Evolutionary conservation across 179 eudicot genomes (phyloP).

Genomic region (Corrigiola litoralis): DNA sequence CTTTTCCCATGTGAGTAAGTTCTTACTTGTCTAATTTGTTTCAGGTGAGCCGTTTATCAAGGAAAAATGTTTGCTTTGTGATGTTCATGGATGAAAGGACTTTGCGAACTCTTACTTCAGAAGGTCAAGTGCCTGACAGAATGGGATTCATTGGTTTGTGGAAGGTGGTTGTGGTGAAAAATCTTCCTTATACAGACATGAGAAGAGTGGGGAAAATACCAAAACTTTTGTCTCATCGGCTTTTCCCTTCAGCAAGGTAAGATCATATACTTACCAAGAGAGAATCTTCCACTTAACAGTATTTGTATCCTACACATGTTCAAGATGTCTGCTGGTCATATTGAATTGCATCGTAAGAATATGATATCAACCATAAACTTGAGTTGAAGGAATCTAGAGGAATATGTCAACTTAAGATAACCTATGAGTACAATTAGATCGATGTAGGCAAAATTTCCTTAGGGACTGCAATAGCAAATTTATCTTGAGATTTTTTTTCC

Average conservation of each 20-base stretch:
- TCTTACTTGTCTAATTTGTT: conserved; percentile 17
- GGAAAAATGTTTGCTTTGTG: conserved; percentile 91
- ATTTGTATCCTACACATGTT: no score
- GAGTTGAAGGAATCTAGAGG: no score
- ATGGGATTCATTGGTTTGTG: conserved; percentile 85
- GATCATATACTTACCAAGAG: no score
- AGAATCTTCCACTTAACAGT: no score
- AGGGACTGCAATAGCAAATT: no score
- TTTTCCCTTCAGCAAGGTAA: conserved; percentile 90
- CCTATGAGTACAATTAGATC: no score
- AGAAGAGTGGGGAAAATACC: conserved; percentile 94
- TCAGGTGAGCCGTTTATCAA: conserved; percentile 77
- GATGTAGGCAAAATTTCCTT: no score
- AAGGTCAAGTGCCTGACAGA: conserved; percentile 76
- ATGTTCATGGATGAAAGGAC: conserved; percentile 87
- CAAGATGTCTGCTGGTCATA: neutral
- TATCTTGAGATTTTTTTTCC: no score
- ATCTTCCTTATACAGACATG: conserved; percentile 83
- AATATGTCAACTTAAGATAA: no score
- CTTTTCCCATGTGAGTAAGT: no score
- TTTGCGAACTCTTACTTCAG: conserved; percentile 62
- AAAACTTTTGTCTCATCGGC: conserved; percentile 77
- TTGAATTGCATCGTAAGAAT: no score
- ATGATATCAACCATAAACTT: no score
- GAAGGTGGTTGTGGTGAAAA: conserved; percentile 89